phyloP scores from a whole-genome alignment of 441 rosid species.

The Croton laevigatus region DNA sequence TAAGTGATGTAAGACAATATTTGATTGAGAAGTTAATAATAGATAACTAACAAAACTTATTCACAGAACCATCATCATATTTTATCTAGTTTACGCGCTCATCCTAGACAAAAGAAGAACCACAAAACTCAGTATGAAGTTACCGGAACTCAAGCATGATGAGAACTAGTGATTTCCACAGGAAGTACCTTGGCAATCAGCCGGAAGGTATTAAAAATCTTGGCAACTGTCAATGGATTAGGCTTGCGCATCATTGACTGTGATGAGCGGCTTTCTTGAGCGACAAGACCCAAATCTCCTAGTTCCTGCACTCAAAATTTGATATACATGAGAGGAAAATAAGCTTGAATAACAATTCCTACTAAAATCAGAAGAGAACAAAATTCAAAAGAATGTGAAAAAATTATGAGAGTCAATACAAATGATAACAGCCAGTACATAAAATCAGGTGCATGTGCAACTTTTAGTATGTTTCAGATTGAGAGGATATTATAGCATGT shows the following conservation, averaged over 20 bases:
- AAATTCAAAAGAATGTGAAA: background rate
- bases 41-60: background rate
- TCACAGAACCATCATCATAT: background rate
- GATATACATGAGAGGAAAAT: slow-evolving; percentile 6
- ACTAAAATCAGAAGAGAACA: slow-evolving; percentile 1
- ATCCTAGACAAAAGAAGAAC: background rate
- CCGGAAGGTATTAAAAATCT: slow-evolving; percentile 70
- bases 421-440: background rate
- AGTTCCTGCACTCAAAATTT: slow-evolving; percentile 39
- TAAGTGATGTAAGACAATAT: background rate
- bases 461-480: background rate
- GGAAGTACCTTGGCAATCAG: slow-evolving; percentile 76
- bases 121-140: slow-evolving; percentile 5
- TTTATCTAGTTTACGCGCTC: background rate
- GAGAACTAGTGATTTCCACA: too few relatives aligned
- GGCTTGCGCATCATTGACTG: slow-evolving; percentile 92
- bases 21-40: background rate
- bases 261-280: slow-evolving; percentile 87
- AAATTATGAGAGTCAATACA: background rate
- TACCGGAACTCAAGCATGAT: background rate
- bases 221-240: slow-evolving; percentile 64
- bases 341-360: background rate
- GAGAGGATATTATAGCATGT: background rate
- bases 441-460: background rate
- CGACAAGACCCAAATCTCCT: slow-evolving; percentile 95